Evolutionary conservation across 805 yeast species (phyloP), one percentile per base, ranked within the genome.

Genomic region (Myxozyma mucilagina): DNA sequence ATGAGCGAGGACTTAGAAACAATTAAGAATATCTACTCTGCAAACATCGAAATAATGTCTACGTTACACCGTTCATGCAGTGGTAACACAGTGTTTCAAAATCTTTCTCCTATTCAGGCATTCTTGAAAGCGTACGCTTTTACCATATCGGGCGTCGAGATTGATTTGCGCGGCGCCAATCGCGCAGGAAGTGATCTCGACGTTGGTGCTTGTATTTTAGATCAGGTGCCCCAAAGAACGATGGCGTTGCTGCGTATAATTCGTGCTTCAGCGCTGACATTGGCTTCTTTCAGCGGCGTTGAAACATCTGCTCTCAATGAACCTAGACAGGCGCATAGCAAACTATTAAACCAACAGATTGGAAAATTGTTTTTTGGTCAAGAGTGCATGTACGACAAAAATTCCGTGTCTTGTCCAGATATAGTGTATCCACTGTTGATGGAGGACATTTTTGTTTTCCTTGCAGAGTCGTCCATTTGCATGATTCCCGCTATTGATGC

Each of bases 141-240:
- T 11, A 53, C 67, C 1, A 39, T 64, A 14, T 57, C 67, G 20
- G 44, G 64, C 2, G 44, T 57, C 13, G 67, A 64, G 52, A 64
- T 64, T 35, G 60, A 67, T 18, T 47, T 58, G n/a, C 67, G 67
- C 10, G 67, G 67, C 14, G 62, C 63, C 11, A 49, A 51, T 50
- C 39, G 58, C 29, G 39, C 59, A 6, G 60, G 32, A 14, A 31
- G 32, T 18, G 55, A 36, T 6, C 32, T 44, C 20, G 64, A 60
- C 13, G 39, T 59, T 5, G 79, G 79, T 1, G 80, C 80, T 0
- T 64, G 84, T 11, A 69, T 87, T 0, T 74, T 84, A 1, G 77
- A 79, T 44, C 90, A 86, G 59, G 66, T 90, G 2, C 81, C 90
- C 0, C 81, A 84, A 67, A 90, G 87, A 63, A 73, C 80, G 1